Evolutionary conservation across 495 filamentous ascomycete species (phyloP), one percentile per base, ranked within the genome.

Genomic region (Penicillium bialowiezense): DNA sequence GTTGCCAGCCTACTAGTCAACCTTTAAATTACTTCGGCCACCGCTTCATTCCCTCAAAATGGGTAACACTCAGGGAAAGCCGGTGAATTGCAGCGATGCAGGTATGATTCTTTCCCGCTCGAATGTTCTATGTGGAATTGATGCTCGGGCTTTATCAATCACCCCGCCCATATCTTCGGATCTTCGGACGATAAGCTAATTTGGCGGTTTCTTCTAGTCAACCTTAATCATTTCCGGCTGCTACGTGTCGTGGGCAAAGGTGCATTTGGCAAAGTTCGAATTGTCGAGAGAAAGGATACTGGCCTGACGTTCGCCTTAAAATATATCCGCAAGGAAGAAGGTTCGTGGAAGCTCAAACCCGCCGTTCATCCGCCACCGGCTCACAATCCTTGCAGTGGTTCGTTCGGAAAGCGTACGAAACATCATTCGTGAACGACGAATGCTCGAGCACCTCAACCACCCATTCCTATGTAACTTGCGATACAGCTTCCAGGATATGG

Each of bases 271-370:
- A 98, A 98, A 68, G 93, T 98, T 50, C 86, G 93, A 50, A 98
- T 98, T 58, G 93, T 98, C 58, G 93, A 98, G 75, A 81, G 91
- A 53, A 98, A 97, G 68, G 93, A 98, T 65, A 95, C 92, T 1
- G 86, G 85, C 37, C 84, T 88, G 64, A 91, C 91, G 7, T 98
- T 98, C 65, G 93, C 93, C 4, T 76, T 98, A 36, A 98, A 97
- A 64, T 97, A 98, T 68, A 97, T 98, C 43, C 86, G 93, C 35
- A 97, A 97, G 80, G 93, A 98, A 86, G 93, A 98, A 80, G 88
- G 91, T 95, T 59, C 44, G 85, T 56, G 14, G 31, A 29, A 36
- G 4, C 13, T 70, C 23, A 31, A 15, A 47, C 40, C 56, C 38
- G 18, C 19, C 38, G 18, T 21, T 33, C 23, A 7, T 8, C n/a